phyloP scores from a whole-genome alignment of 176 grass and related monocot genomes.

The Sorghum bicolor region Sorghum_bicolor_NCBIv3 NC_012874.2:3935001-3935500 shows the following conservation, averaged over 20 bases:
- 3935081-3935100: conserved; percentile 34
- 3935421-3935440: conserved; percentile 21
- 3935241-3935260: no score
- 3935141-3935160: conserved; percentile 40
- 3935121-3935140: neutral
- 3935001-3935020: conserved; percentile 42
- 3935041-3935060: neutral
- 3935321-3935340: conserved; percentile 57
- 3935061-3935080: conserved; percentile 33
- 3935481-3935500: conserved; percentile 35
- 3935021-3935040: conserved; percentile 16
- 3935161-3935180: conserved; percentile 41
- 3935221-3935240: neutral
- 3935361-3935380: neutral
- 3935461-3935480: conserved; percentile 44
- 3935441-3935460: conserved; percentile 30
- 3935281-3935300: conserved; percentile 52
- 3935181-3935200: neutral
- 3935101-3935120: conserved; percentile 41
- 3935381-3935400: conserved; percentile 9
- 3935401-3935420: neutral
- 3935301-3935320: conserved; percentile 39
- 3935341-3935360: conserved; percentile 61
- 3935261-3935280: conserved; percentile 18
- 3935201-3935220: neutral